Conservation (phyloP, 116 monocot species). For the Papilionanthe hybrid region DNA sequence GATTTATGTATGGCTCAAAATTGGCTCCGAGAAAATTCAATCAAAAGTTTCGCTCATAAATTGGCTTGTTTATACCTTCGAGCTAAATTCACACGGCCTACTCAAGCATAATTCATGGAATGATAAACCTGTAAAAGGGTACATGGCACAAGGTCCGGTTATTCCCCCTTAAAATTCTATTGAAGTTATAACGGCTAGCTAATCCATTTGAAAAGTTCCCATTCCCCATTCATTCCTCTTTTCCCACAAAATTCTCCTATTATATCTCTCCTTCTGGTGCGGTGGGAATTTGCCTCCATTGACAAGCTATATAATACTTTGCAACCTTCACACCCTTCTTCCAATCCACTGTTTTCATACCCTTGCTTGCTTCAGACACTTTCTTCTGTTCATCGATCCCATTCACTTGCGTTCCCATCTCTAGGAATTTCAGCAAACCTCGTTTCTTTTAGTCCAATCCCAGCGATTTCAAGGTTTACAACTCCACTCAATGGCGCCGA, state of each 20-base stretch:
- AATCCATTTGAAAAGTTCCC: neutral
- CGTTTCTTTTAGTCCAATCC: neutral
- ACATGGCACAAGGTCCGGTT: too few species aligned
- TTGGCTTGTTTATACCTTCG: too few species aligned
- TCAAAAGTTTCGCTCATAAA: too few species aligned
- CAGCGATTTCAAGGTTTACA: neutral
- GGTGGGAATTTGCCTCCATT: too few species aligned
- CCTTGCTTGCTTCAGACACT: neutral
- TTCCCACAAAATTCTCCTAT: neutral
- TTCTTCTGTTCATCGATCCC: neutral
- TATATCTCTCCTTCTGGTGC: too few species aligned
- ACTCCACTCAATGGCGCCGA: conserved; percentile 31
- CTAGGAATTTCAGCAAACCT: neutral
- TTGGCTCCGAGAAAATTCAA: too few species aligned
- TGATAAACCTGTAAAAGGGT: too few species aligned
- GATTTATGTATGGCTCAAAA: too few species aligned
- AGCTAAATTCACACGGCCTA: too few species aligned
- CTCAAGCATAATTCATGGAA: too few species aligned
- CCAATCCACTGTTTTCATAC: neutral
- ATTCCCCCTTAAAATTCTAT: too few species aligned
- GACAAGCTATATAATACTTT: neutral
- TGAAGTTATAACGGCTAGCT: neutral
- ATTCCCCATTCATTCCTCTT: neutral
- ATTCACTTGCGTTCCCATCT: neutral
- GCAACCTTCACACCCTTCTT: neutral